Evolutionary conservation across 1,284 basidiomycete genomes (phyloP), one percentile per base, ranked within the genome.

Genomic region (Rhizoctonia solani): DNA sequence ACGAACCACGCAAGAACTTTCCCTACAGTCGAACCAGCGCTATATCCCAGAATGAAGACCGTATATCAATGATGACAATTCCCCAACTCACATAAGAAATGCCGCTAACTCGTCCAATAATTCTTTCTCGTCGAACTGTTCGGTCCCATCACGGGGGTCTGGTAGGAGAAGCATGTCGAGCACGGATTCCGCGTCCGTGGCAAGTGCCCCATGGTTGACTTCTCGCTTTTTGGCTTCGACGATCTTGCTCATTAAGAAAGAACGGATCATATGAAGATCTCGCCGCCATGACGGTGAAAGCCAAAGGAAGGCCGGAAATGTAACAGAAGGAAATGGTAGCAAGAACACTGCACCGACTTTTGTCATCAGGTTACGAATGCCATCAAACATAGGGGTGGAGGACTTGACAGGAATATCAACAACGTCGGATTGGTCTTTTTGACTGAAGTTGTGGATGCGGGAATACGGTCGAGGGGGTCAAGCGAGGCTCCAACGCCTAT

Each of bases 91-190:
- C 58, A 61, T 14, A 21, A 61, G 37, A 14, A 37, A 61, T 8
- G 37, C 32, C 46, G 49, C 14, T 16, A 61, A n/a, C n/a, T 61
- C 58, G 6, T 61, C 58, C 50, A 56, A 44, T 39, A 21, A 30
- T 39, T 56, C 54, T 27, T 27, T n/a, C 32, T 21, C 23, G 5
- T 42, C 29, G 11, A 41, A 44, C 4, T 32, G 14, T 8, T 25
- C 54, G 16, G 54, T 27, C 29, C 23, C 46, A 19, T 59, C 56
- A 9, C 19, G 56, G n/a, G 9, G 13, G 25, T 61, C 58, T 23
- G 47, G 58, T 27, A 50, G 58, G 27, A 61, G 25, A 23, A 61
- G 32, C 46, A 61, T 61, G 21, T 61, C 58, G 2, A 61, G 3
- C 16, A 46, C 46, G 25, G 46, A 61, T 3, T 61, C 58, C 11